Evolutionary conservation across 2,329 filamentous ascomycete species (phyloP), one percentile per base, ranked within the genome.

Genomic region (Neonectria punicea): DNA sequence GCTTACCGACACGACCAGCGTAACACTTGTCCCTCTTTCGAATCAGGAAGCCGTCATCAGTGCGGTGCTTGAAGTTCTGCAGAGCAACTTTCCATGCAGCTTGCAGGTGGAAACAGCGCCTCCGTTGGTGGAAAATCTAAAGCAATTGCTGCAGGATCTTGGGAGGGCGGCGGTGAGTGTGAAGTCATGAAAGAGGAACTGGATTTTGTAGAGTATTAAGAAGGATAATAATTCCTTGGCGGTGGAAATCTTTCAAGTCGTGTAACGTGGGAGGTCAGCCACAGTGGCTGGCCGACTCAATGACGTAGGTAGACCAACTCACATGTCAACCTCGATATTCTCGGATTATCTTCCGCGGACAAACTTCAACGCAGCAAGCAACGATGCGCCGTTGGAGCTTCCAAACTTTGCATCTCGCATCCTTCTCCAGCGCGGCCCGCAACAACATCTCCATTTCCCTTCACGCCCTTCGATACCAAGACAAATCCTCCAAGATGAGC

Each of bases 401-500:
- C 39, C 39, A 13, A 43, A 10, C n/a, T 9, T 20, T 43, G n/a
- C 39, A 43, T 20, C 39, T 43, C n/a, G 9, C 39, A 18, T 43
- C n/a, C 8, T 43, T 43, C n/a, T 18, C n/a, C 39, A 43, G n/a
- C 39, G n/a, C 39, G 20, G 4, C 39, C 8, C n/a, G 39, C 39
- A 18, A 43, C 16, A 43, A 11, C 39, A 11, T 20, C 9, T 43
- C 39, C 39, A 8, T 11, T 3, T 43, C 39, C 39, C 2, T 18
- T n/a, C 39, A 43, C 6, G 36, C 39, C 39, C 39, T 43, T 20
- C 39, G 39, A 8, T n/a, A 18, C 8, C 39, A 18, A 20, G 39
- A 20, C 39, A 18, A 20, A 18, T 18, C 39, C 9, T 13, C 39
- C 49, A 73, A 61, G 10, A 82, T 82, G 80, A 81, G 77, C 41